Base-by-base conservation (phyloP, 2,329 filamentous ascomycete genomes). In the Aquanectria penicillioides region DNA sequence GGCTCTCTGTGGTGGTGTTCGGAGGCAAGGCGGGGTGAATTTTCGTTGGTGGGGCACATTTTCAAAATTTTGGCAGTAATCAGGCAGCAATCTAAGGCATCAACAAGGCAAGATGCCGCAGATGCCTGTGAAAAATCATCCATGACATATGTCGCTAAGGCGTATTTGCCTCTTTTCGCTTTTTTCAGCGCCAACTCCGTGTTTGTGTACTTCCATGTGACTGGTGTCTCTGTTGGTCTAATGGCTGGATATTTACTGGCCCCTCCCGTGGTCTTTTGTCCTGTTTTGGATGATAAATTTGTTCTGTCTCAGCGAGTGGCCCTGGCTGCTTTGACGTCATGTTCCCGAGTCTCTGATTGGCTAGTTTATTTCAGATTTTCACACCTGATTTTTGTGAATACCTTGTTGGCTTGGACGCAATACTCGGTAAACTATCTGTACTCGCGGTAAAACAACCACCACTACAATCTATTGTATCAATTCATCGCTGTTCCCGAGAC, bases 11-110 rank as follows among this genome's bases (percentile, higher is more conserved):
- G 57, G 60, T 57, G 66, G 63, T 66, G 61, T 53, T 63, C 56
- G 65, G 69, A 74, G 72, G 74, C 73, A 70, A 74, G 74, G 75
- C 74, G 75, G 75, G 75, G 75, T 77, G 74, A 72, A 75, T 73
- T 76, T 75, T 75, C 69, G 69, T 70, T 75, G 69, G 75, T 76
- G 75, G 75, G 75, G 74, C 73, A 65, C 57, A 57, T 69, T 73
- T 71, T 68, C 69, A 74, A 70, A 74, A 71, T 72, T 75, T 73
- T 74, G 70, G 70, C 57, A 63, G 28, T 33, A 63, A 64, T 75
- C 71, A 75, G 74, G 74, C 74, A 75, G 67, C 72, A 73, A 75
- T 55, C 66, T 73, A 71, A 74, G 71, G 72, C 72, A 73, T 57
- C 62, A 72, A 73, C 11, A 44, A n/a, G 40, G 22, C 20, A 44